Evolutionary conservation across 345 rosid species (phyloP).

Genomic region (Angophora floribunda): DNA sequence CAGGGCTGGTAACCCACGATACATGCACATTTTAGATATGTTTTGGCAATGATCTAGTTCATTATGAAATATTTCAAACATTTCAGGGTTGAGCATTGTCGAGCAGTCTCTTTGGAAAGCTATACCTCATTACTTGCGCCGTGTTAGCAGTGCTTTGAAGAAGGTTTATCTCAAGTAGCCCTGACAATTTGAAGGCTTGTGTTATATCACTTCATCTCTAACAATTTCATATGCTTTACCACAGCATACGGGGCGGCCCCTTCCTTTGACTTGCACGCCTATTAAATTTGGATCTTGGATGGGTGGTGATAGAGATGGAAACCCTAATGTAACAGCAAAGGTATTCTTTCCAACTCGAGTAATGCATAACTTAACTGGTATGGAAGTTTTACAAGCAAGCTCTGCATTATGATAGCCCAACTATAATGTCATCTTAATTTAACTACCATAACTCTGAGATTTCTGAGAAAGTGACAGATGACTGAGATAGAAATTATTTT

Average conservation of each 20-base stretch:
- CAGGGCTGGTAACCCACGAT: slow-evolving; percentile 54
- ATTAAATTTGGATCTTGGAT: slow-evolving; percentile 95
- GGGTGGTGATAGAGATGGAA: slow-evolving; percentile 99
- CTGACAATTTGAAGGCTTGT: not conserved
- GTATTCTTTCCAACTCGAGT: slow-evolving; percentile 17
- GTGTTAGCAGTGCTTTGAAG: slow-evolving; percentile 83
- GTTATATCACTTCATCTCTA: not conserved
- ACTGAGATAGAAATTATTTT: not conserved
- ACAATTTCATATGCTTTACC: not conserved
- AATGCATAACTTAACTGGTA: not conserved
- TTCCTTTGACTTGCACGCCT: slow-evolving; percentile 86
- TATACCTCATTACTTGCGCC: slow-evolving; percentile 82
- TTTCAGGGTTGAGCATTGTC: slow-evolving; percentile 82
- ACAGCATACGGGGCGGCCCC: slow-evolving; percentile 76
- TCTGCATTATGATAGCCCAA: not conserved
- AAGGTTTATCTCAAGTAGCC: slow-evolving; percentile 32
- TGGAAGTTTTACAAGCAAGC: not conserved
- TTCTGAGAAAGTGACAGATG: not conserved
- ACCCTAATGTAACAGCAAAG: slow-evolving; percentile 91
- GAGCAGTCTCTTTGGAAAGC: slow-evolving; percentile 99
- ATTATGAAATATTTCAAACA: not conserved
- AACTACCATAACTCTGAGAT: not conserved
- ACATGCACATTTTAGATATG: not conserved
- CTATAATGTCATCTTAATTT: not conserved
- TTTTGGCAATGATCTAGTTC: not conserved